Evolutionary conservation across 495 filamentous ascomycete species (phyloP), one percentile per base, ranked within the genome.

Genomic region (Xylaria grammica): DNA sequence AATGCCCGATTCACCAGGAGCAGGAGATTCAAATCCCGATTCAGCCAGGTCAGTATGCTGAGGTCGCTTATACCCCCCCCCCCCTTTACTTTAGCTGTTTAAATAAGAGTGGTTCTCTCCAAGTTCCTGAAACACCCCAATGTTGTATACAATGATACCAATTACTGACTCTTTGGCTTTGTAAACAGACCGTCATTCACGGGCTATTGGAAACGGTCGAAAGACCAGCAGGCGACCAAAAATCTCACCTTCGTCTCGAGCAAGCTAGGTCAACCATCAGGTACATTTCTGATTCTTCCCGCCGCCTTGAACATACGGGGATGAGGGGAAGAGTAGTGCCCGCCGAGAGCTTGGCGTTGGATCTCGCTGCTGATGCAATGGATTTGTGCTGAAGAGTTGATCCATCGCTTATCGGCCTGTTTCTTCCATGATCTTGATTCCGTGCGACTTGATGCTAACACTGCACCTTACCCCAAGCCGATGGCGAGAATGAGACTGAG

Each of bases 121-220:
- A n/a, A n/a, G n/a, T n/a, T n/a, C n/a, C n/a, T n/a, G n/a, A n/a
- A n/a, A n/a, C n/a, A n/a, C n/a, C n/a, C n/a, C n/a, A n/a, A n/a
- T n/a, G n/a, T n/a, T n/a, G n/a, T n/a, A n/a, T n/a, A n/a, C n/a
- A n/a, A n/a, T n/a, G n/a, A n/a, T n/a, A n/a, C n/a, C n/a, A n/a
- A 36, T 36, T 4, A 36, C 32, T 36, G 32, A 36, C 32, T 36
- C 5, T 36, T 11, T 36, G 4, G 11, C n/a, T 36, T 36, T 11
- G 11, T 36, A 36, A 36, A 58, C n/a, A 34, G 72, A 58, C 77
- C 77, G 0, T 77, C 77, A 26, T 79, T 79, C 63, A 63, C 72
- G 15, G 55, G 60, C 17, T 79, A 74, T 60, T 79, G 77, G 77
- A 77, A 71, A 49, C 69, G 69, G 38, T 76, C 74, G 10, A 79